Evolutionary conservation across 179 eudicot genomes (phyloP).

Genomic region (Beta macrorhiza): DNA sequence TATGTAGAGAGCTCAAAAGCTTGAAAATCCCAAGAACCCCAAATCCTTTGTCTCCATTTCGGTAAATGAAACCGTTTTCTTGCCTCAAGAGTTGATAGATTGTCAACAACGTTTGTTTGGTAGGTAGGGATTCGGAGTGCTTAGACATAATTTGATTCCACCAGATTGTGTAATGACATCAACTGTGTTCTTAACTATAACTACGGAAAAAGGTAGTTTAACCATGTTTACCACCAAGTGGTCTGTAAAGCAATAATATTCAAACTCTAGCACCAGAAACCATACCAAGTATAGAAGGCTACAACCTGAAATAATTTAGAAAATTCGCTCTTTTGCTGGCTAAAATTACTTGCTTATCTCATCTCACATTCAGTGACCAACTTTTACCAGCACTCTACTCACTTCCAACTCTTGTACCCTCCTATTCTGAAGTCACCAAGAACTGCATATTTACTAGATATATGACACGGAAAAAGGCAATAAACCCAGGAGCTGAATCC

Average conservation of each 20-base stretch:
- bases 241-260: not conserved
- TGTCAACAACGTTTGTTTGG: slow-evolving; percentile 18
- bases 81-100: slow-evolving; percentile 18
- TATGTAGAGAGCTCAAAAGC: slow-evolving; percentile 81
- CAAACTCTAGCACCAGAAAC: not conserved
- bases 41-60: slow-evolving; percentile 68
- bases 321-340: not conserved
- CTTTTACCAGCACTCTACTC: not conserved
- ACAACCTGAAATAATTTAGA: not conserved
- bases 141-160: slow-evolving; percentile 22
- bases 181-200: not conserved
- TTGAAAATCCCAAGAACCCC: slow-evolving; percentile 46
- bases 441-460: not conserved
- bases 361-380: not conserved
- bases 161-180: slow-evolving; percentile 23
- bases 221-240: not conserved
- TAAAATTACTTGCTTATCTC: not conserved
- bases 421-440: not conserved
- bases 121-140: slow-evolving; percentile 31
- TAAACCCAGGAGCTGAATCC: not conserved
- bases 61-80: slow-evolving; percentile 22
- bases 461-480: not conserved
- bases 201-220: slow-evolving; percentile 4
- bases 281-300: not conserved
- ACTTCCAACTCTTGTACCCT: not conserved